Conservation (phyloP, 768 basidiomycete species). For the Naganishia randhawae region DNA sequence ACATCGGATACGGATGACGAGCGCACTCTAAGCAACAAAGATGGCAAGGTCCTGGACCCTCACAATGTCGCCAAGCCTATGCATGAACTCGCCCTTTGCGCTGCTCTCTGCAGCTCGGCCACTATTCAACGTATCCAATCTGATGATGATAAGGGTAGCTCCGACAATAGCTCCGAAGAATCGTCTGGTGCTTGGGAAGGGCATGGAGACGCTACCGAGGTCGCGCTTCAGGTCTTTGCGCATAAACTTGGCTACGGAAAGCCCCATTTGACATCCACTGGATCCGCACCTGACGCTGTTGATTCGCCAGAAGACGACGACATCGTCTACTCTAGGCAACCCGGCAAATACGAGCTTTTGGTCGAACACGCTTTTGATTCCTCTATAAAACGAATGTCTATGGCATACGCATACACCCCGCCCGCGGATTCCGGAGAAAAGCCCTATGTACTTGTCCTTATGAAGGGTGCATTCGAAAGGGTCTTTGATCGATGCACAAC, state of each 20-base stretch:
- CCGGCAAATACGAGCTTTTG: constrained; percentile 49
- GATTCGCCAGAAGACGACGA: constrained; percentile 32
- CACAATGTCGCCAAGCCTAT: constrained; percentile 46
- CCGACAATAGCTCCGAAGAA: constrained; percentile 34
- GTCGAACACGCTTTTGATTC: constrained; percentile 57
- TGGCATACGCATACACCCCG: constrained; percentile 40
- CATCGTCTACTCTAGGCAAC: constrained; percentile 36
- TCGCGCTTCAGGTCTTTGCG: constrained; percentile 59
- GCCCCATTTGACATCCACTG: constrained; percentile 47
- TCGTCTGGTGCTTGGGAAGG: constrained; percentile 51
- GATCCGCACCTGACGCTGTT: constrained; percentile 18
- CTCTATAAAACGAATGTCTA: constrained; percentile 57
- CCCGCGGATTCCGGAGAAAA: constrained; percentile 28
- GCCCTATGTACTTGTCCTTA: constrained; percentile 41
- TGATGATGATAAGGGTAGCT: constrained; percentile 29
- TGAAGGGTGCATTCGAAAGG: constrained; percentile 54
- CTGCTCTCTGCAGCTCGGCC: constrained; percentile 53
- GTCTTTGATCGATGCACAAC: constrained; percentile 55
- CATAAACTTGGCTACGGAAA: constrained; percentile 56
- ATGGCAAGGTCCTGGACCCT: constrained; percentile 35
- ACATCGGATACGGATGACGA: constrained; percentile 33
- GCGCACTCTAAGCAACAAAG: constrained; percentile 9
- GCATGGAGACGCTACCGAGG: constrained; percentile 60
- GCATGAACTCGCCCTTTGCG: constrained; percentile 49
- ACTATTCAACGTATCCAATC: constrained; percentile 38